Conservation (phyloP, 306 rosid genomes). For the Adenanthera pavonina region DNA sequence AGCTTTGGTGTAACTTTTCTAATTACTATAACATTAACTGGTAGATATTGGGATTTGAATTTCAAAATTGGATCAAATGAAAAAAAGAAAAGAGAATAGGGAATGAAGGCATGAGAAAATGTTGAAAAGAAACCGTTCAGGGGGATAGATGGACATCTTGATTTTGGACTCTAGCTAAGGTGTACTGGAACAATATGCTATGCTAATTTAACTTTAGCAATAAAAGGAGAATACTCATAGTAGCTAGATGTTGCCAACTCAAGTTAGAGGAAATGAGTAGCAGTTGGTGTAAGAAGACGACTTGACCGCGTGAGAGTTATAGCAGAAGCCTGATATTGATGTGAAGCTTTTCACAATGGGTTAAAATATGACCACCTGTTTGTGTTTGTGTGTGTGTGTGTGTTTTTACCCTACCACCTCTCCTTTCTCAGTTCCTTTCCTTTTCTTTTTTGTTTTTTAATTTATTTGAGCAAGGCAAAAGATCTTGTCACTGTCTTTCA, state of each 20-base stretch:
- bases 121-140: background rate
- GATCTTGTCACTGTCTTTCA: slow-evolving; percentile 54
- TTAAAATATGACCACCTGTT: slow-evolving; percentile 18
- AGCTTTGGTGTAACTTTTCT: background rate
- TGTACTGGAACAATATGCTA: slow-evolving; percentile 1
- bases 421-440: slow-evolving; percentile 20
- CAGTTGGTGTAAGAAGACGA: slow-evolving; percentile 22
- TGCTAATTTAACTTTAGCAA: slow-evolving; percentile 30
- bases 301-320: slow-evolving; percentile 35
- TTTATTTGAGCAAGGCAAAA: slow-evolving; percentile 36
- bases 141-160: background rate
- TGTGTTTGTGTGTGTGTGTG: background rate
- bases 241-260: slow-evolving; percentile 24
- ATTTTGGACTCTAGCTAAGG: slow-evolving; percentile 16
- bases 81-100: background rate
- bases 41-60: background rate
- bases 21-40: background rate
- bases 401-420: slow-evolving; percentile 38
- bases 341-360: slow-evolving; percentile 65
- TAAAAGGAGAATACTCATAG: background rate
- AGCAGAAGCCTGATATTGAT: slow-evolving; percentile 50
- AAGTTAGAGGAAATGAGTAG: slow-evolving; percentile 20
- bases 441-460: background rate
- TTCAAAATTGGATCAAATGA: background rate
- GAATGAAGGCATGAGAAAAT: background rate